Conservation (phyloP, 768 basidiomycete species). For the Suillus hirtellus region DNA sequence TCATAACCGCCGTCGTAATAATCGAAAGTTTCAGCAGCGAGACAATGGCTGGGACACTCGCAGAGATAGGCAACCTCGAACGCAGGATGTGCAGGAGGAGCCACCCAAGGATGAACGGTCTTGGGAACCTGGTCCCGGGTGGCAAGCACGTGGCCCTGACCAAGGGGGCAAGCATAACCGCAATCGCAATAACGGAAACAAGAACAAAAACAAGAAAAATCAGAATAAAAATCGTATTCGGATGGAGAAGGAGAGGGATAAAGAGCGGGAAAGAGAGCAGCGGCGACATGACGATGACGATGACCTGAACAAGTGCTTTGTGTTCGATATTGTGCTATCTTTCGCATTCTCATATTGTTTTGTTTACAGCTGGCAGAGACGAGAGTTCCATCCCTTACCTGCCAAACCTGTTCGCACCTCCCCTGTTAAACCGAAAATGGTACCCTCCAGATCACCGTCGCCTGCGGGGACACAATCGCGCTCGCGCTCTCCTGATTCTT, state of each 20-base stretch:
- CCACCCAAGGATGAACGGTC: slow-evolving; percentile 49
- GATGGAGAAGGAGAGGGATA: slow-evolving; percentile 30
- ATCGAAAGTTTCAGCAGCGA: slow-evolving; percentile 21
- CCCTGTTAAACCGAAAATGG: slow-evolving; percentile 44
- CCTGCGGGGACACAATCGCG: slow-evolving; percentile 52
- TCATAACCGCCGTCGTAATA: slow-evolving; percentile 28
- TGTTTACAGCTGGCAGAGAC: slow-evolving; percentile 61
- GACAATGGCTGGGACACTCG: slow-evolving; percentile 55
- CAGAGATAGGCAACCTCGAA: slow-evolving; percentile 37
- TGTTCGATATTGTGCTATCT: slow-evolving; percentile 12
- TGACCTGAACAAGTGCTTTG: slow-evolving; percentile 69
- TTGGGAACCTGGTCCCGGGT: slow-evolving; percentile 74
- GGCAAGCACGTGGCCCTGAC: slow-evolving; percentile 49
- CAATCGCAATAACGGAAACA: slow-evolving; percentile 39
- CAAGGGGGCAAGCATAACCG: slow-evolving; percentile 40
- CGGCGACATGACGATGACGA: slow-evolving; percentile 57
- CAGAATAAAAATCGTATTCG: slow-evolving; percentile 35
- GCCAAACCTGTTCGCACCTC: slow-evolving; percentile 37
- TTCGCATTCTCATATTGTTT: slow-evolving; percentile 13
- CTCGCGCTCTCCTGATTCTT: slow-evolving; percentile 61
- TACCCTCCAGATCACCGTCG: slow-evolving; percentile 9
- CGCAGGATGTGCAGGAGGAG: slow-evolving; percentile 21
- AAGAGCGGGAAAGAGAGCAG: slow-evolving; percentile 39
- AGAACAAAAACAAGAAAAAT: slow-evolving; percentile 38
- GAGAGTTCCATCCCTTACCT: slow-evolving; percentile 48